These are phyloP conservation scores for Monilinia vaccinii-corymbosi DNA, from an alignment of 2,329 filamentous ascomycete species.

Conservation along the genomic window DNA sequence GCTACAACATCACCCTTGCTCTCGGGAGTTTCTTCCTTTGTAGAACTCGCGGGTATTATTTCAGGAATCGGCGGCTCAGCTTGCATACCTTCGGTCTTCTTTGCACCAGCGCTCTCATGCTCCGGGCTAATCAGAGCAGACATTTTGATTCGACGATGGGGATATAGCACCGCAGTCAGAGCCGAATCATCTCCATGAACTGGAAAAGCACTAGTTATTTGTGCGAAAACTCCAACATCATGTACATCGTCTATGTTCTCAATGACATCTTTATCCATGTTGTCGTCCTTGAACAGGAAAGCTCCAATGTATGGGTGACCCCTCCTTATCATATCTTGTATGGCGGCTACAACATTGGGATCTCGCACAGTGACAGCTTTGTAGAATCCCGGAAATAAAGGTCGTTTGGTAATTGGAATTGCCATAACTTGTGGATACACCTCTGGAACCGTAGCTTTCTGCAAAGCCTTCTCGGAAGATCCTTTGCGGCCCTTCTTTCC, in stretches of 20 bases:
- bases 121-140: slow-evolving; percentile 68
- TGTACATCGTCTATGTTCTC: slow-evolving; percentile 85
- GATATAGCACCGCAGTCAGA: slow-evolving; percentile 89
- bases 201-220: slow-evolving; percentile 93
- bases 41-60: slow-evolving; percentile 46
- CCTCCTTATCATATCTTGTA: slow-evolving; percentile 92
- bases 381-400: slow-evolving; percentile 95
- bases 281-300: slow-evolving; percentile 94
- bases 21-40: slow-evolving; percentile 48
- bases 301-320: slow-evolving; percentile 96
- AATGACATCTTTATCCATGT: slow-evolving; percentile 88
- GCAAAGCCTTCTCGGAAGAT: slow-evolving; percentile 62
- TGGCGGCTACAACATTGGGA: slow-evolving; percentile 80
- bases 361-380: slow-evolving; percentile 97
- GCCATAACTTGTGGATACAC: slow-evolving; percentile 97
- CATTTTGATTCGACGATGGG: slow-evolving; percentile 87
- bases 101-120: slow-evolving; percentile 33
- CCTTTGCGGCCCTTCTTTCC: slow-evolving; percentile 63
- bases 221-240: slow-evolving; percentile 92
- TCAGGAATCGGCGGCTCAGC: slow-evolving; percentile 46
- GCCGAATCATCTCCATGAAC: slow-evolving; percentile 76
- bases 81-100: slow-evolving; percentile 37
- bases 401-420: slow-evolving; percentile 88
- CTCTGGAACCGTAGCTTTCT: slow-evolving; percentile 85
- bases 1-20: slow-evolving; percentile 92